Conservation (phyloP, 139 green algal species). For the Eudorina sp. region DNA sequence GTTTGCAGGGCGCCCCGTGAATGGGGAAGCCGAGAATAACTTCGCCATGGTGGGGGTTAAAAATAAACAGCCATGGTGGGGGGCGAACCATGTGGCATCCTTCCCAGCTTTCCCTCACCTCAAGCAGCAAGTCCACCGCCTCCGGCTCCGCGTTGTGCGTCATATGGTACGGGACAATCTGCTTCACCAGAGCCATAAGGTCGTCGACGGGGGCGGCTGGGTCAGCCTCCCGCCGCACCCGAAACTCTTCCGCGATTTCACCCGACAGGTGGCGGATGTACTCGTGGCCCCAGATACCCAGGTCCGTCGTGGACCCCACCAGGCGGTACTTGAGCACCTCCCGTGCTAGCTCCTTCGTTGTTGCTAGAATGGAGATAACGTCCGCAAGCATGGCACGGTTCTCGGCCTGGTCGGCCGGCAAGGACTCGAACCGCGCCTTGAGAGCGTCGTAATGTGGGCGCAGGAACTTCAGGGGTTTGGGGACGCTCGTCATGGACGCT, state of each 20-base stretch:
- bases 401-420: constrained; percentile 56
- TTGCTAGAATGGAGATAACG: constrained; percentile 95
- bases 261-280: constrained; percentile 96
- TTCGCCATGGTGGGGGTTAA: too few species aligned
- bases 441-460: constrained; percentile 87
- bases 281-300: constrained; percentile 95
- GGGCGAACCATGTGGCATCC: too few species aligned
- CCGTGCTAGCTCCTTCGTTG: constrained; percentile 86
- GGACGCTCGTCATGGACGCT: constrained; percentile 97
- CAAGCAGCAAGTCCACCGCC: constrained; percentile 98
- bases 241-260: constrained; percentile 89
- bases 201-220: constrained; percentile 62
- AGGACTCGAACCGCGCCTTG: constrained; percentile 72
- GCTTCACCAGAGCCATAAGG: constrained; percentile 89
- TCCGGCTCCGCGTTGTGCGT: constrained; percentile 98
- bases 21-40: too few species aligned
- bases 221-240: constrained; percentile 55
- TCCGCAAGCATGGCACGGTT: constrained; percentile 87
- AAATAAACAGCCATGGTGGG: too few species aligned
- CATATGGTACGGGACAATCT: constrained; percentile 99
- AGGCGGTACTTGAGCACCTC: constrained; percentile 92
- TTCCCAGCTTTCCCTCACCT: constrained; percentile 82
- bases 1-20: too few species aligned
- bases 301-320: constrained; percentile 38
- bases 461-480: constrained; percentile 99